Percentiles rank a stretch among this genome's conserved stretches.
phyloP scores from a whole-genome alignment of 2,329 filamentous ascomycete genomes.

The Ophiocordyceps camponoti-leonardi region DNA sequence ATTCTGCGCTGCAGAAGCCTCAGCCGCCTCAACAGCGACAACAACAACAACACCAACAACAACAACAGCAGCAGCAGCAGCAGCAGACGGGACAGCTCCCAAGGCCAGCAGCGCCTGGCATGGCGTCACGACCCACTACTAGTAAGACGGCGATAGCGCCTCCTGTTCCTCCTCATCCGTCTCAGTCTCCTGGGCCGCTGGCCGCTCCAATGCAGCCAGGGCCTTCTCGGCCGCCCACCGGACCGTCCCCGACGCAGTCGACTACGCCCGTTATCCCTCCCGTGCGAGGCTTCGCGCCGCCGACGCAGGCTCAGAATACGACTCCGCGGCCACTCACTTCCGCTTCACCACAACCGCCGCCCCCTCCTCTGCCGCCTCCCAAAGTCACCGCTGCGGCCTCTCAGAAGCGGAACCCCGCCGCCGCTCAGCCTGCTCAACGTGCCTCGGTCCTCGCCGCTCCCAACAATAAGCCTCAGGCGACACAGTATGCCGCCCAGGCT shows the following conservation, averaged over 20 bases:
- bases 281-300: slow-evolving; percentile 14
- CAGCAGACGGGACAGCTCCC: neutral
- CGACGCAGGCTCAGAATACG: slow-evolving; percentile 8
- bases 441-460: slow-evolving; percentile 8
- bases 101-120: neutral
- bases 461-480: slow-evolving; percentile 11
- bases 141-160: slow-evolving; percentile 6
- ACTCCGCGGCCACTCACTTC: slow-evolving; percentile 14
- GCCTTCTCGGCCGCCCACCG: slow-evolving; percentile 9
- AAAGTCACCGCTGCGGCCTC: slow-evolving; percentile 9
- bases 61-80: neutral
- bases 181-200: slow-evolving; percentile 16
- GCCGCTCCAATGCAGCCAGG: slow-evolving; percentile 18
- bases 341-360: slow-evolving; percentile 9
- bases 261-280: slow-evolving; percentile 17
- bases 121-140: slow-evolving; percentile 5
- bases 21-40: neutral
- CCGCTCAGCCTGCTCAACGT: slow-evolving; percentile 10
- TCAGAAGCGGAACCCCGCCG: slow-evolving; percentile 15
- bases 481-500: slow-evolving; percentile 14
- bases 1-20: neutral
- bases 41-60: neutral
- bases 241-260: slow-evolving; percentile 10
- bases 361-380: slow-evolving; percentile 5
- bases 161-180: slow-evolving; percentile 10